These are phyloP conservation scores for Aspergillus affinis DNA, from an alignment of 495 filamentous ascomycete genomes.

Conservation along the genomic window DNA sequence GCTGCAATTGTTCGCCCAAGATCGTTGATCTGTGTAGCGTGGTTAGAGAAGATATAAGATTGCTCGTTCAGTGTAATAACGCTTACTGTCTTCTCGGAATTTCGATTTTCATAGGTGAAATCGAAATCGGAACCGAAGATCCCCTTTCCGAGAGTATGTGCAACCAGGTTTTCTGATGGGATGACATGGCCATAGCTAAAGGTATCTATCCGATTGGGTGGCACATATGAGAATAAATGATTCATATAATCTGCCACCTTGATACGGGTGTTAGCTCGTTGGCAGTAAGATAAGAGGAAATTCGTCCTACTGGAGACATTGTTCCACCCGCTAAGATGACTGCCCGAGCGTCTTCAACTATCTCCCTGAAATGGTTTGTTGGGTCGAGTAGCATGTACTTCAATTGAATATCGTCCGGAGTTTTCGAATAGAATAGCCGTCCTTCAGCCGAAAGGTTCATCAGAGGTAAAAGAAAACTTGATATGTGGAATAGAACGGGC, in stretches of 20 bases:
- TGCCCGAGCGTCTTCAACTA: slow-evolving; percentile 81
- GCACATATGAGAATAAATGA: slow-evolving; percentile 79
- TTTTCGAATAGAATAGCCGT: slow-evolving; percentile 74
- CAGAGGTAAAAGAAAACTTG: slow-evolving; percentile 77
- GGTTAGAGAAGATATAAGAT: not conserved
- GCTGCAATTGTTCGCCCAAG: slow-evolving; percentile 72
- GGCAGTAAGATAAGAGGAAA: not conserved
- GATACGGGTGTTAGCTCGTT: slow-evolving; percentile 3
- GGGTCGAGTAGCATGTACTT: slow-evolving; percentile 94
- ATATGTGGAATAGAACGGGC: slow-evolving; percentile 79
- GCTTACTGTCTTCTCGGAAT: slow-evolving; percentile 53
- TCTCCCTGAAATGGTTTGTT: slow-evolving; percentile 83
- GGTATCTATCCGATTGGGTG: slow-evolving; percentile 63
- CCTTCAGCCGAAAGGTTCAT: slow-evolving; percentile 90
- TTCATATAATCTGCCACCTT: slow-evolving; percentile 82
- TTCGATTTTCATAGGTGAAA: slow-evolving; percentile 80
- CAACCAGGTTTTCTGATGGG: slow-evolving; percentile 74
- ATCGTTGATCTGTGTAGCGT: slow-evolving; percentile 59
- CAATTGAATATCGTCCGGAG: slow-evolving; percentile 56
- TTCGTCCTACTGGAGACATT: slow-evolving; percentile 74
- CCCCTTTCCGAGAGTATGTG: slow-evolving; percentile 59
- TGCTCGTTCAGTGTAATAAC: not conserved
- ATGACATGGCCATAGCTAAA: slow-evolving; percentile 96
- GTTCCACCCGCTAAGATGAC: slow-evolving; percentile 94
- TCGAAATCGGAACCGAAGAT: slow-evolving; percentile 66